Percentiles rank a stretch among this genome's conserved stretches.
phyloP scores from a whole-genome alignment of 2,329 filamentous ascomycete genomes.

The Botrytis elliptica region DNA sequence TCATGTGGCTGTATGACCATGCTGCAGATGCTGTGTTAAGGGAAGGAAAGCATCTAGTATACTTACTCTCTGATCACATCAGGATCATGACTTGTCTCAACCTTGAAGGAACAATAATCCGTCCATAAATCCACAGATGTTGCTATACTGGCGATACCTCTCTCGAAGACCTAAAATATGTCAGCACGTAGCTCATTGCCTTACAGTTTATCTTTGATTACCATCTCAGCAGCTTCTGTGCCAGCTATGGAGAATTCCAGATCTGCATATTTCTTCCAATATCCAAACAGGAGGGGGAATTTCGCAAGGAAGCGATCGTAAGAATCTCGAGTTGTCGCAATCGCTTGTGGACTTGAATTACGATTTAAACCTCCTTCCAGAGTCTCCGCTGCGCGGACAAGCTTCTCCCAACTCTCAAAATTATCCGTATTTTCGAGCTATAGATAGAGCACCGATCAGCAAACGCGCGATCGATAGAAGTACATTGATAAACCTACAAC shows the following conservation, averaged over 20 bases:
- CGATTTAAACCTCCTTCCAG: slow-evolving; percentile 93
- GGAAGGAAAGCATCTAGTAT: slow-evolving; percentile 64
- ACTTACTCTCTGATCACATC: slow-evolving; percentile 99
- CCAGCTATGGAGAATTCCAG: slow-evolving; percentile 96
- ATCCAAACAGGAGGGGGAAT: slow-evolving; percentile 93
- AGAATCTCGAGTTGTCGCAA: slow-evolving; percentile 79
- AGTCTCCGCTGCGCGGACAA: slow-evolving; percentile 76
- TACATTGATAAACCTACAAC: slow-evolving; percentile 59
- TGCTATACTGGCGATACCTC: slow-evolving; percentile 87
- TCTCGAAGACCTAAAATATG: slow-evolving; percentile 75
- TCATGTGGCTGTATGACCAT: slow-evolving; percentile 34
- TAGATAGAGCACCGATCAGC: slow-evolving; percentile 24
- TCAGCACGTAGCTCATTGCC: slow-evolving; percentile 32
- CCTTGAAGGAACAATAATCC: slow-evolving; percentile 96
- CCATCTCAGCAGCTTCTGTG: slow-evolving; percentile 96
- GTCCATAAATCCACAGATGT: slow-evolving; percentile 96
- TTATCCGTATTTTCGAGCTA: slow-evolving; percentile 69
- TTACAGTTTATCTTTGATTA: slow-evolving; percentile 44
- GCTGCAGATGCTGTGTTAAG: slow-evolving; percentile 54
- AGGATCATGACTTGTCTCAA: slow-evolving; percentile 92
- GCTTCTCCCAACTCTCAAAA: slow-evolving; percentile 92
- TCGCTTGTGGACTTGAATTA: slow-evolving; percentile 92
- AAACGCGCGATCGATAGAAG: neutral
- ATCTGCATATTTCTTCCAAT: slow-evolving; percentile 99
- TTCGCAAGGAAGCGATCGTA: slow-evolving; percentile 94